Base-by-base conservation (phyloP, 169 alveolate species). In the Cryptosporidium andersoni region DNA sequence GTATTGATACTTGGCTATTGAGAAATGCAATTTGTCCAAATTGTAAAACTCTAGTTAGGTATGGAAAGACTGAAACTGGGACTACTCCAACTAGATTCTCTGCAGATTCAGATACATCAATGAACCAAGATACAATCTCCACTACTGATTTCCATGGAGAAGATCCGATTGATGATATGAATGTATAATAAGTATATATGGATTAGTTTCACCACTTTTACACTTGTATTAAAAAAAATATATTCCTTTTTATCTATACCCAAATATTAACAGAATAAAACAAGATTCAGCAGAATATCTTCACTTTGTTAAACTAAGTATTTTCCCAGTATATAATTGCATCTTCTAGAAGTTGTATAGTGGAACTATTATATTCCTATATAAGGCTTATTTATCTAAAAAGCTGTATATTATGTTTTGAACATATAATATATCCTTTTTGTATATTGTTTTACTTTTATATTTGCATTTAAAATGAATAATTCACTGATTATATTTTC, bases 11-110 rank as follows among this genome's bases (percentile, higher is more conserved):
- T 49, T 91, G 94, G 94, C 82, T 91, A 53, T 85, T 91, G 58
- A 89, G 94, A 58, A 91, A 91, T 68, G 94, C 94, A 43, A 89
- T 91, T 37, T 91, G 94, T 45, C 94, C 94, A n/a, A 89, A 89
- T 49, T 91, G 94, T 82, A 91, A 91, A 64, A 74, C 85, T 48
- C 60, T 74, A 36, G 85, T 74, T 37, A 52, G 85, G 48, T 74
- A 74, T 42, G 85, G 85, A 5, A 74, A 74, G 49, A 74, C 85
- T 2, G 85, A 74, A 48, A 74, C 66, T 1, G 85, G 85, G 3
- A 74, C 85, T 74, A 58, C 74, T 4, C 85, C 85, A 45, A 58
- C 47, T 47, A 74, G 85, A 74, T 60, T 47, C 4, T 53, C 63
- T 53, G 16, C 14, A 25, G 14, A 34, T 43, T 56, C 40, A 67